Base-by-base conservation (phyloP, 2,329 filamentous ascomycete genomes). In the Colletotrichum orchidophilum region DNA sequence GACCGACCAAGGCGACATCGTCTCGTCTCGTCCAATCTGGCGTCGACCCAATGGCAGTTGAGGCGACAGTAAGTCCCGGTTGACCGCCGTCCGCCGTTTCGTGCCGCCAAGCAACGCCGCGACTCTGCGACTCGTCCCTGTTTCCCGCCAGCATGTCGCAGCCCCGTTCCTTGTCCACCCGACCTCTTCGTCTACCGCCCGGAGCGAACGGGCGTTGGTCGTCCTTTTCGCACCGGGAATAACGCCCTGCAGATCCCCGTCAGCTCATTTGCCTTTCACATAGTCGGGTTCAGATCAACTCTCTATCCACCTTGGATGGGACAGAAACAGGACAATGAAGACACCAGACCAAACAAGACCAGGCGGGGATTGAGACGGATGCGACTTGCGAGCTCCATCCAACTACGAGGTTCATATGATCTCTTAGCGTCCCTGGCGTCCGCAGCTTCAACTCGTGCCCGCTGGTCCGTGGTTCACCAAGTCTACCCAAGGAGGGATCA, bases 11-110 rank as follows among this genome's bases (percentile, higher is more conserved):
- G 54, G 54, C 21, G 59, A 39, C 46, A 65, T 70, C 65, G 59
- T 55, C 33, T 63, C 53, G 52, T 64, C 66, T 69, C 61, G 46
- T 69, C 54, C 29, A 39, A n/a, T 49, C 29, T 29, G 35, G 55
- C 21, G 53, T 35, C 53, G 61, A 46, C 31, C 66, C 53, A 54
- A 65, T 52, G 46, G 24, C 52, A 24, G 52, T 33, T 29, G 21
- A 18, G 18, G 21, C n/a, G 21, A 27, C 12, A 24, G 55, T 12
- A 39, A 13, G 31, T 58, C 54, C 29, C 54, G 31, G 31, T 12
- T 58, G 54, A 58, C 21, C 31, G 31, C 54, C 54, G 54, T 15
- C 33, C 39, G 39, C 18, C 33, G 55, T 58, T 35, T 13, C 54
- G 31, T 35, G 54, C 53, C 46, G 39, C 39, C 39, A 46, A 58